These are phyloP conservation scores for Candida cerambycidarum DNA, from an alignment of 805 yeast species.

Conservation along the genomic window DNA sequence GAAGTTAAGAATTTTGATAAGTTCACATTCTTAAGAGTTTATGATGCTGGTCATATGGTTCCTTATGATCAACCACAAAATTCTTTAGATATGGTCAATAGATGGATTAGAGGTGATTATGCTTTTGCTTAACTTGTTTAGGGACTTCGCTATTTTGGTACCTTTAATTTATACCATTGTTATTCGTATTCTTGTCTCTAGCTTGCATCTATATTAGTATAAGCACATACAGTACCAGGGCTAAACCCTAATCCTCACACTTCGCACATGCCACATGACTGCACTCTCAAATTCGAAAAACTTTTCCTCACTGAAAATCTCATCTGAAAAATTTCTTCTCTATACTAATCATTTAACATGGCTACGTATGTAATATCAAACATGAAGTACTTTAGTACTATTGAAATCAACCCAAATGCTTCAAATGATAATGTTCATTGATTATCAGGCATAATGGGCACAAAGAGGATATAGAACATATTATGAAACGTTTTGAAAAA, in stretches of 20 bases:
- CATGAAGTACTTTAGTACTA: not conserved
- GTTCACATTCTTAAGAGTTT: conserved; percentile 81
- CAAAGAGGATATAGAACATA: not conserved
- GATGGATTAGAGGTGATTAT: conserved; percentile 78
- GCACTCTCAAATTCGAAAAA: not conserved
- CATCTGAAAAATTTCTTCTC: conserved; percentile 7
- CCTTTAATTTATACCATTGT: too few species aligned
- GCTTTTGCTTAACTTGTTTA: conserved; percentile 16
- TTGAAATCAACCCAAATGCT: not conserved
- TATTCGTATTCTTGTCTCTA: too few species aligned
- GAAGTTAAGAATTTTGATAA: conserved; percentile 69
- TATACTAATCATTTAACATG: conserved; percentile 9
- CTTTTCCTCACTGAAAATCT: not conserved
- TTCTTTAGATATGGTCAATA: conserved; percentile 77
- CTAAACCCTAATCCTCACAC: conserved; percentile 1
- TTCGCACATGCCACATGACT: not conserved
- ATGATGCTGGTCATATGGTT: conserved; percentile 95
- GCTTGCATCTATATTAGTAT: too few species aligned
- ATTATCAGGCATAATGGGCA: conserved; percentile 1
- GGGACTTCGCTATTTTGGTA: too few species aligned
- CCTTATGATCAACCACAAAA: conserved; percentile 84
- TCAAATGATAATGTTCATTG: not conserved
- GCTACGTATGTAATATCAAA: conserved; percentile 17
- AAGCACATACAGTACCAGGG: too few species aligned
- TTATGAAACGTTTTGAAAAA: not conserved